Evolutionary conservation across 2,329 filamentous ascomycete genomes (phyloP), one percentile per base, ranked within the genome.

Genomic region (Calonectria henricotiae): DNA sequence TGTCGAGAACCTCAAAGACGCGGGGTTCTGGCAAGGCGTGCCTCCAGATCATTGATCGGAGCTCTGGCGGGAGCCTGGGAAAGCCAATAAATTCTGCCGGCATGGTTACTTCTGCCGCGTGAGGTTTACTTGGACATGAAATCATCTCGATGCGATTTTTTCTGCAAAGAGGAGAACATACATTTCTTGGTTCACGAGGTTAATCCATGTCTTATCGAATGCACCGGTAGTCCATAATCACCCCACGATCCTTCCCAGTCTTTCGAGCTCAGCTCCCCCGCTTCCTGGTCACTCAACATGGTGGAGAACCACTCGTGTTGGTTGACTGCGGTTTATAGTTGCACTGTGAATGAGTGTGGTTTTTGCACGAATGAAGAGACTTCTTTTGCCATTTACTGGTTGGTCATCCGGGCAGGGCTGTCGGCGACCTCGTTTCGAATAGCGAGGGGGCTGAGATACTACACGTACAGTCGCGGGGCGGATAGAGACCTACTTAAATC

Each of bases 1-100:
- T 67, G 44, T 75, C 73, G 41, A 75, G 62, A 13, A 77, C 67
- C 44, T 77, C 74, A 35, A 75, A 75, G 46, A 74, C 69, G 65
- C 68, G 70, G 35, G 71, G 66, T 35, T 71, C 74, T n/a, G 67
- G 71, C 30, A 76, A 67, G 43, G 73, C 68, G 49, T 69, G 65
- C 51, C 41, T 60, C 73, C 74, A 73, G 20, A 72, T 62, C 65
- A 74, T 76, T n/a, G 65, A 70, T 44, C 73, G 68, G 49, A 75
- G 62, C 73, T 75, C 72, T 39, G 68, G 67, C 15, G 72, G 75
- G 9, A 73, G 44, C 25, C 62, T 73, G 41, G 32, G 32, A 43
- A 75, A 75, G 46, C 62, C 62, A n/a, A 62, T 41, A 41, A 76
- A 75, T 20, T 32, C 62, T 46, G 69, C 55, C 9, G 64, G 30